Conservation (phyloP, 2,329 filamentous ascomycete species). For the Fusarium fracticaudum region DNA sequence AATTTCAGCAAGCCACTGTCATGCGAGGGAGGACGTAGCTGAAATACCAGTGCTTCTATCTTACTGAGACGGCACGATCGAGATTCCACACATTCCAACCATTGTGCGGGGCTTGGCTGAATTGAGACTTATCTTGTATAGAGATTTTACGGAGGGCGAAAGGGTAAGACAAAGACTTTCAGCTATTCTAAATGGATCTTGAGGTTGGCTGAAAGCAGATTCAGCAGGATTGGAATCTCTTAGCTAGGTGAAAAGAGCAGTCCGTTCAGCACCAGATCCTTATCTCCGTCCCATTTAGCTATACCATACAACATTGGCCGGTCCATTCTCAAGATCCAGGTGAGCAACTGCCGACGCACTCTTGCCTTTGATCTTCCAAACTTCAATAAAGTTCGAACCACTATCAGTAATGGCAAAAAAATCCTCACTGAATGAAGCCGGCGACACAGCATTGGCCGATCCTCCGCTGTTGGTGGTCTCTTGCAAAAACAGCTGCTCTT, state of each 20-base stretch:
- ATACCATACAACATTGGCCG: neutral
- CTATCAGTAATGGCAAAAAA: neutral
- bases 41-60: no score
- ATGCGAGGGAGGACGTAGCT: no score
- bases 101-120: neutral
- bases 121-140: neutral
- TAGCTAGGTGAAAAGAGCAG: neutral
- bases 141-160: neutral
- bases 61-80: neutral
- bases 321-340: neutral
- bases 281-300: neutral
- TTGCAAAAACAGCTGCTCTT: neutral
- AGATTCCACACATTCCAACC: neutral
- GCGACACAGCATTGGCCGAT: neutral
- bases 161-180: neutral
- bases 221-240: fast-evolving
- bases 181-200: neutral
- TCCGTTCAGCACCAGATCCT: neutral
- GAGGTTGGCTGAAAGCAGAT: neutral
- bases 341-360: neutral
- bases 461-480: neutral
- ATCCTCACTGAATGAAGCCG: neutral
- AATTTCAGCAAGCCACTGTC: no score
- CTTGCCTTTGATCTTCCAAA: neutral
- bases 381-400: neutral